These are phyloP conservation scores for Geotrichum australiense DNA, from an alignment of 1,139 yeast genomes.

Conservation along the genomic window DNA sequence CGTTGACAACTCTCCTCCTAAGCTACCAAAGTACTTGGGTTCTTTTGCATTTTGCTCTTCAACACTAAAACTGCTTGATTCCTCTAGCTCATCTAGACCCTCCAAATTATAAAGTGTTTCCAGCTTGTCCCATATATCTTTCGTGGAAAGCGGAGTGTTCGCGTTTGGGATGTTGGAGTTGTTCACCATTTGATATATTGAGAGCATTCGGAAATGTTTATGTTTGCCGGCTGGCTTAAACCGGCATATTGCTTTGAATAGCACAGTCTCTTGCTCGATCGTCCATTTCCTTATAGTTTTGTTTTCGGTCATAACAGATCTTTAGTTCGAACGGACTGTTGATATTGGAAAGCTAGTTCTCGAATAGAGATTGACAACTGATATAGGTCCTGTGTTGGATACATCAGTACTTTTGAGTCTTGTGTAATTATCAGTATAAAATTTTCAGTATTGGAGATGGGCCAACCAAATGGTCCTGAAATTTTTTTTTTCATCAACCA, in stretches of 20 bases:
- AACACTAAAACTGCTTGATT: slow-evolving; percentile 19
- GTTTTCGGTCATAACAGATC: slow-evolving; percentile 2
- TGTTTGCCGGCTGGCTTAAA: slow-evolving; percentile 52
- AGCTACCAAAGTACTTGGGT: slow-evolving; percentile 13
- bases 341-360: background rate
- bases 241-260: slow-evolving; percentile 60
- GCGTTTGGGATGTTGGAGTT: slow-evolving; percentile 28
- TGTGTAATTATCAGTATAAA: slow-evolving; percentile 2
- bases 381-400: background rate
- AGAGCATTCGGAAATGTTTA: slow-evolving; percentile 53
- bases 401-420: background rate
- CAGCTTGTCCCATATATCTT: slow-evolving; percentile 56
- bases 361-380: background rate
- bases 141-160: slow-evolving; percentile 34
- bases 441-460: no score
- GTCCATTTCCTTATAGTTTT: slow-evolving; percentile 40
- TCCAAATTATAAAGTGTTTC: slow-evolving; percentile 47
- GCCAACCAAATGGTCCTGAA: slow-evolving; percentile 14
- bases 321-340: no score
- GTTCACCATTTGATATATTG: slow-evolving; percentile 50
- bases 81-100: slow-evolving; percentile 50
- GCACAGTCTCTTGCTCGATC: slow-evolving; percentile 56
- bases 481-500: slow-evolving; percentile 8
- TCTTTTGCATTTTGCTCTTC: slow-evolving; percentile 12
- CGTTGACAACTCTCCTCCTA: slow-evolving; percentile 14